Conservation (phyloP, 441 rosid genomes). For the Erodium trifolium region DNA sequence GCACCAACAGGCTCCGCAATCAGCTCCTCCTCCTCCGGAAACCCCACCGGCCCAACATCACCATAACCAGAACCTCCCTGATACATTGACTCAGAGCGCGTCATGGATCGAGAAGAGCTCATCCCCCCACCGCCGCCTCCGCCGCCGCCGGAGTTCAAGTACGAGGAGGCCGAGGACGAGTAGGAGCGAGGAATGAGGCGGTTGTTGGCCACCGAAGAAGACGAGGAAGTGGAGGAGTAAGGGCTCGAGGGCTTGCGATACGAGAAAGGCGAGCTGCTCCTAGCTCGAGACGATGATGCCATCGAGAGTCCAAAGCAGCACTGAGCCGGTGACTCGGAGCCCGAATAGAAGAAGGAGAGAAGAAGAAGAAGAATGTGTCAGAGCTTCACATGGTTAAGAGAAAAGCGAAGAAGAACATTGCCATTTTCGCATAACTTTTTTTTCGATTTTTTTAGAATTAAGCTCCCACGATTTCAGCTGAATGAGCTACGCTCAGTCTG, state of each 20-base stretch:
- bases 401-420: conserved; percentile 36
- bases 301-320: conserved; percentile 19
- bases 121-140: conserved; percentile 18
- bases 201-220: conserved; percentile 47
- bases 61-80: conserved; percentile 12
- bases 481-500: neutral
- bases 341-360: conserved; percentile 23
- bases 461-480: neutral
- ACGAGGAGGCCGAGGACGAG: conserved; percentile 66
- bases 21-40: conserved; percentile 65
- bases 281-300: conserved; percentile 81
- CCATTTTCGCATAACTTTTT: neutral
- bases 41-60: conserved; percentile 42
- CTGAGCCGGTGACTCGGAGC: conserved; percentile 26
- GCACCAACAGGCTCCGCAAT: conserved; percentile 53
- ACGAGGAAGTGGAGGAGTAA: conserved; percentile 64
- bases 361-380: conserved; percentile 53
- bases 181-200: conserved; percentile 67
- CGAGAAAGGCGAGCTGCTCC: conserved; percentile 87
- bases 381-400: conserved; percentile 74
- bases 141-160: conserved; percentile 31
- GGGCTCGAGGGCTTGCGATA: conserved; percentile 65
- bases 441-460: conserved; percentile 14
- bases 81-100: conserved; percentile 42
- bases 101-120: conserved; percentile 69